Conservation (phyloP, 495 filamentous ascomycete genomes). For the Aspergillus steynii region DNA sequence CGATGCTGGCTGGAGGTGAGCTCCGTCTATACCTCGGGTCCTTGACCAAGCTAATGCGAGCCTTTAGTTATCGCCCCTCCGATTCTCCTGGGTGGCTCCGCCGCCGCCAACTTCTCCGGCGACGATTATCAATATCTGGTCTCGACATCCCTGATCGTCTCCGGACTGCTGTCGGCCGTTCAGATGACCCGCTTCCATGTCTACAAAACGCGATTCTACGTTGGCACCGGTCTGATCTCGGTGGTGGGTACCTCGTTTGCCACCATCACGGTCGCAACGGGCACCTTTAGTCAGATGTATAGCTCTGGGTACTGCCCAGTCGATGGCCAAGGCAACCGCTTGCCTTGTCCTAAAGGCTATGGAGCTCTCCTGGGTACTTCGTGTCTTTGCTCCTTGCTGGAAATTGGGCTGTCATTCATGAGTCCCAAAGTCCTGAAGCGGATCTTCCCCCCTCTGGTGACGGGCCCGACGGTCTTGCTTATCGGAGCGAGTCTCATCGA, state of each 20-base stretch:
- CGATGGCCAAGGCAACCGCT: constrained; percentile 58
- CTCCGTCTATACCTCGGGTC: not conserved
- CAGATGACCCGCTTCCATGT: constrained; percentile 89
- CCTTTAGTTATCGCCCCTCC: constrained; percentile 69
- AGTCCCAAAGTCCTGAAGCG: constrained; percentile 67
- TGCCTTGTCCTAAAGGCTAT: constrained; percentile 84
- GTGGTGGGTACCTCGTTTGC: constrained; percentile 82
- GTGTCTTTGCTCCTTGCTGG: constrained; percentile 48
- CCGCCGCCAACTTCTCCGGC: constrained; percentile 63
- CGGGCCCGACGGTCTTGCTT: constrained; percentile 78
- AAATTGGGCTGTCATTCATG: constrained; percentile 50
- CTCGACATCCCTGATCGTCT: constrained; percentile 85
- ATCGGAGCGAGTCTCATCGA: constrained; percentile 75
- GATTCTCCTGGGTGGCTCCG: constrained; percentile 67
- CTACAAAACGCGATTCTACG: constrained; percentile 74
- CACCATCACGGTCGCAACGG: constrained; percentile 80
- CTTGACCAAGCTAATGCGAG: not conserved
- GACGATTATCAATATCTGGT: constrained; percentile 77
- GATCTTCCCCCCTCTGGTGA: constrained; percentile 88
- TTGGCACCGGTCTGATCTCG: constrained; percentile 86
- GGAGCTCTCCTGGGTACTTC: constrained; percentile 81
- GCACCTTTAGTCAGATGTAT: constrained; percentile 84
- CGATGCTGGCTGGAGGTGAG: constrained; percentile 63
- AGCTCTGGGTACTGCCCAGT: constrained; percentile 72
- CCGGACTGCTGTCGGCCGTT: constrained; percentile 73